A percentile compares a stretch with the other conserved stretches of the same genome.
These are phyloP conservation scores for Priceomyces castillae DNA, from an alignment of 805 yeast species.

Conservation along the genomic window DNA sequence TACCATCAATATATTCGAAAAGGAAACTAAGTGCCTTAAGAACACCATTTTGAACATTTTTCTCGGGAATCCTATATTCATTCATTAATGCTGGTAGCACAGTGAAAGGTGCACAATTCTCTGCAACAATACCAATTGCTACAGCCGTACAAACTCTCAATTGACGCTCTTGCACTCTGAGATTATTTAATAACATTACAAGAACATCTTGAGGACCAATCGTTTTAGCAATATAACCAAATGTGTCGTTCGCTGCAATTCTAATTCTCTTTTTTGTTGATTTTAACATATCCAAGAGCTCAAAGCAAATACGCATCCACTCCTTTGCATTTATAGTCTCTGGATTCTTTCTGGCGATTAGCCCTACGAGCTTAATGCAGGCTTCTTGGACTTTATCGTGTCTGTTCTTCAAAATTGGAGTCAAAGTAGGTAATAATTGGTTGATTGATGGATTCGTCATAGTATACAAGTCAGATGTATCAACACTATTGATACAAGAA, in stretches of 20 bases:
- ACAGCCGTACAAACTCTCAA: conserved; percentile 95
- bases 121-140: conserved; percentile 96
- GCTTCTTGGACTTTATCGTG: conserved; percentile 89
- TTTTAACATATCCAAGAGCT: conserved; percentile 82
- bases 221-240: conserved; percentile 86
- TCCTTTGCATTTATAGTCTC: conserved; percentile 86
- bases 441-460: conserved; percentile 66
- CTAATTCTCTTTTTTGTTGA: conserved; percentile 75
- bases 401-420: conserved; percentile 86
- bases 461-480: conserved; percentile 53
- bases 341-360: conserved; percentile 75
- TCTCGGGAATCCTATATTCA: conserved; percentile 89
- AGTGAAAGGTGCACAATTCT: conserved; percentile 87
- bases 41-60: conserved; percentile 93
- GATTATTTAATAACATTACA: conserved; percentile 75
- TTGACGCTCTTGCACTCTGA: conserved; percentile 93
- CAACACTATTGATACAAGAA: conserved; percentile 58
- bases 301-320: conserved; percentile 96
- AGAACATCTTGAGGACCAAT: conserved; percentile 96
- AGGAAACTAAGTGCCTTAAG: conserved; percentile 85
- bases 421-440: conserved; percentile 80
- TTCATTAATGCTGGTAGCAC: conserved; percentile 94
- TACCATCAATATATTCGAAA: conserved; percentile 85
- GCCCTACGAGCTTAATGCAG: conserved; percentile 74
- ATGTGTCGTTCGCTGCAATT: conserved; percentile 82